A percentile compares a stretch with the other conserved stretches of the same genome.
Conservation (phyloP, 164 flowering plant genomes). For the Umbilicus rupestris region DNA sequence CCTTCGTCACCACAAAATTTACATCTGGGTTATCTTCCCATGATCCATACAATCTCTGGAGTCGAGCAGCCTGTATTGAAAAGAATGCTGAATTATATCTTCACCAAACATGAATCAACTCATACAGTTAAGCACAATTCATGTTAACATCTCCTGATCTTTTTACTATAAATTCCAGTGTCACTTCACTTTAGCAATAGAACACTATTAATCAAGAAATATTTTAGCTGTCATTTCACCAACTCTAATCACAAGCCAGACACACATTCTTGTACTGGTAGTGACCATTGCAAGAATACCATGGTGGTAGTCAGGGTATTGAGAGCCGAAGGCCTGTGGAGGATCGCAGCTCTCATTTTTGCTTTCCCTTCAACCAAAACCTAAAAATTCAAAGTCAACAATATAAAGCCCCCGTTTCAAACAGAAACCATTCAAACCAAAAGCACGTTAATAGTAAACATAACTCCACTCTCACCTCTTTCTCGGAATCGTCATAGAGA, state of each 20-base stretch:
- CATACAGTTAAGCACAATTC: background rate
- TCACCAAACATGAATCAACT: background rate
- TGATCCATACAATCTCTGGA: slow-evolving; percentile 68
- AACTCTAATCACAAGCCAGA: too few species aligned
- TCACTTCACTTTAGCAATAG: slow-evolving; percentile 6
- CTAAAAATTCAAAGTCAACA: too few species aligned
- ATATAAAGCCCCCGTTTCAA: background rate
- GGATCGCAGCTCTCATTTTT: slow-evolving; percentile 63
- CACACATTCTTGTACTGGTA: too few species aligned
- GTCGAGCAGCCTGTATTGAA: slow-evolving; percentile 41
- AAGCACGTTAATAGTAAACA: background rate
- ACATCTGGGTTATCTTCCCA: slow-evolving; percentile 87
- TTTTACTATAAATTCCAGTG: background rate
- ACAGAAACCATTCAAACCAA: background rate
- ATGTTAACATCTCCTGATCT: background rate
- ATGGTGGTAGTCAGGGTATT: slow-evolving; percentile 67
- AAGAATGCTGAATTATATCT: slow-evolving; percentile 5
- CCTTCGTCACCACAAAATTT: slow-evolving; percentile 82
- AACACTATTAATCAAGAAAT: background rate
- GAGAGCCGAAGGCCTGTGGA: slow-evolving; percentile 66
- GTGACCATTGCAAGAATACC: slow-evolving; percentile 26
- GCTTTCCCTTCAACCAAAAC: slow-evolving; percentile 81
- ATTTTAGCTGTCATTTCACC: background rate
- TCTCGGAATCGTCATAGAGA: background rate
- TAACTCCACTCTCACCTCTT: background rate